Conservation (phyloP, 2,329 filamentous ascomycete genomes). For the Colletotrichum liriopes region DNA sequence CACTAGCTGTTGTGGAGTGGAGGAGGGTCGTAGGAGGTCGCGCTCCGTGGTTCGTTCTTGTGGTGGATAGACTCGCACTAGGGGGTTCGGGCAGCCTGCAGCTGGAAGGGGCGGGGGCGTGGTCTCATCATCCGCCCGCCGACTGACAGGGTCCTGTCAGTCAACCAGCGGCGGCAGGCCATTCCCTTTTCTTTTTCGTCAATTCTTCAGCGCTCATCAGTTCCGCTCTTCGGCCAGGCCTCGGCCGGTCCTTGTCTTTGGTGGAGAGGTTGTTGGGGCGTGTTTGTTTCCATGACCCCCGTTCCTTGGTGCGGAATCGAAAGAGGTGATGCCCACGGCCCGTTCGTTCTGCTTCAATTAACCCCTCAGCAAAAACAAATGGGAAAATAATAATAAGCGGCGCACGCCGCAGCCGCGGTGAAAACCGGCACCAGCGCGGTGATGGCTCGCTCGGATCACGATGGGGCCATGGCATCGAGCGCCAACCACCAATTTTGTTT, state of each 20-base stretch:
- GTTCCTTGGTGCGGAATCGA: constrained; percentile 13
- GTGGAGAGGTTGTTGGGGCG: constrained; percentile 27
- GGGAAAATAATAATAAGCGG: constrained; percentile 6
- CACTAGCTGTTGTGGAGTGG: constrained; percentile 22
- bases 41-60: constrained; percentile 16
- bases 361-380: constrained; percentile 34
- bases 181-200: background rate
- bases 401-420: constrained; percentile 39
- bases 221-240: constrained; percentile 39
- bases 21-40: constrained; percentile 12
- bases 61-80: constrained; percentile 26
- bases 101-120: constrained; percentile 23
- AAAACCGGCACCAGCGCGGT: constrained; percentile 13
- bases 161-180: background rate
- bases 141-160: constrained; percentile 34
- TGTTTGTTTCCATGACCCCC: constrained; percentile 33
- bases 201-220: constrained; percentile 37
- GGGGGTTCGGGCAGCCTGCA: background rate
- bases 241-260: constrained; percentile 34
- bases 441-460: constrained; percentile 35
- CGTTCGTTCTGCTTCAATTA: constrained; percentile 31
- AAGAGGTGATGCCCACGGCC: constrained; percentile 19
- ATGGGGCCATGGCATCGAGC: constrained; percentile 18
- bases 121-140: constrained; percentile 35
- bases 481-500: background rate